Conservation (phyloP, 2,329 filamentous ascomycete species). For the Pseudogymnoascus sp. region DNA sequence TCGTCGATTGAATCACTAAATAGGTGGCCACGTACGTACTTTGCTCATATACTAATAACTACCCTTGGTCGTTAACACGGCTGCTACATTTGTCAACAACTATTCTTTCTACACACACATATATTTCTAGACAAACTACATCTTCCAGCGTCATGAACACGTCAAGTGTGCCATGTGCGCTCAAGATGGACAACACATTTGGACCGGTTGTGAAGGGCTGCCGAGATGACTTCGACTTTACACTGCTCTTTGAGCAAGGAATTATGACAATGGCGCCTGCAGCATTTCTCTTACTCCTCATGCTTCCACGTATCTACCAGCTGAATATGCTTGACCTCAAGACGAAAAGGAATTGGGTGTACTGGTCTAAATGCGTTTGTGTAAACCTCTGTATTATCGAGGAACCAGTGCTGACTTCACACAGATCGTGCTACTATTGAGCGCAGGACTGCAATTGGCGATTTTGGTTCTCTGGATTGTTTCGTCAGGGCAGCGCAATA, state of each 20-base stretch:
- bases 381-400: not conserved
- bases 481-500: not conserved
- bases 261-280: conserved; percentile 12
- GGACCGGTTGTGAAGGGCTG: conserved; percentile 23
- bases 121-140: not conserved
- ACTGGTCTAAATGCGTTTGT: conserved; percentile 5
- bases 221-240: conserved; percentile 26
- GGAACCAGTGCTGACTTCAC: not conserved
- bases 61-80: not conserved
- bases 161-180: not conserved
- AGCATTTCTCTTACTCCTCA: not conserved
- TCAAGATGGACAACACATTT: conserved; percentile 19
- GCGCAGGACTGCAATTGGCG: not conserved
- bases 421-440: not conserved
- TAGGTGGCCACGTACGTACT: not conserved
- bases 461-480: conserved; percentile 2
- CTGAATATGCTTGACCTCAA: not conserved
- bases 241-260: conserved; percentile 26
- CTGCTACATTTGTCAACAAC: not conserved
- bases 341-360: not conserved
- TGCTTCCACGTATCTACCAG: not conserved
- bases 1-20: not conserved
- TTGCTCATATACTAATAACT: not conserved
- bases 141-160: not conserved
- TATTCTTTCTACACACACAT: not conserved